These are phyloP conservation scores for Fusarium agapanthi DNA, from an alignment of 2,329 filamentous ascomycete species.

Conservation along the genomic window DNA sequence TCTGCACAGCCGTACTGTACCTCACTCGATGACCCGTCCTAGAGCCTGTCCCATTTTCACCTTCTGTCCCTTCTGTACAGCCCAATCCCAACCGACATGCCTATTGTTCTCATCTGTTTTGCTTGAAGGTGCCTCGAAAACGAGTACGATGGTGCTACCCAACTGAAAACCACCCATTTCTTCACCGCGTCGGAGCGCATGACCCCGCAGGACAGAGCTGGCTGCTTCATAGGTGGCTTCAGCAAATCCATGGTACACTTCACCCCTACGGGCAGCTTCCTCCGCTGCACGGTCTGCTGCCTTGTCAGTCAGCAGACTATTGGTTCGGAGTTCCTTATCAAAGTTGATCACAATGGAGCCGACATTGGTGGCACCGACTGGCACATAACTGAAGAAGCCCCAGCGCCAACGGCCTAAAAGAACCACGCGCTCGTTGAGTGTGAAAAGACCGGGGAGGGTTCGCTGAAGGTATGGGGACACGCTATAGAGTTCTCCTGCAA, in stretches of 20 bases:
- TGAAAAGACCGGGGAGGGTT: constrained; percentile 92
- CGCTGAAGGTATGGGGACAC: constrained; percentile 95
- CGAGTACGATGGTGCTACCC: constrained; percentile 91
- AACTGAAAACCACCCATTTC: constrained; percentile 99
- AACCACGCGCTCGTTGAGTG: constrained; percentile 94
- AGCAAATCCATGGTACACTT: constrained; percentile 88
- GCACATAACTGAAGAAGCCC: constrained; percentile 96
- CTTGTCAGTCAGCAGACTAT: constrained; percentile 91
- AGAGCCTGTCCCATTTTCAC: constrained; percentile 90
- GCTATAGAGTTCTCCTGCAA: constrained; percentile 93
- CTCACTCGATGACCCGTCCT: constrained; percentile 72
- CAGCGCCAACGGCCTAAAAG: constrained; percentile 93
- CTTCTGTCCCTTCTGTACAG: constrained; percentile 84
- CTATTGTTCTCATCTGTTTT: constrained; percentile 60
- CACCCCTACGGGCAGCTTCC: constrained; percentile 76
- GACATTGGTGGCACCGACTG: constrained; percentile 96
- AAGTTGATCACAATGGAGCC: constrained; percentile 98
- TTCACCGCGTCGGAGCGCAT: constrained; percentile 85
- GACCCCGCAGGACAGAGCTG: constrained; percentile 79
- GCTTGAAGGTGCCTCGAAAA: constrained; percentile 89
- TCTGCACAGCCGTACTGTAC: constrained; percentile 9
- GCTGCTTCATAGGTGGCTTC: constrained; percentile 89
- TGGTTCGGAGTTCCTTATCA: constrained; percentile 91
- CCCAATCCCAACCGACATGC: constrained; percentile 83
- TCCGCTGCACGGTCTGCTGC: constrained; percentile 87